Conservation (phyloP, 495 filamentous ascomycete species). For the Mytilinidion resinicola region DNA sequence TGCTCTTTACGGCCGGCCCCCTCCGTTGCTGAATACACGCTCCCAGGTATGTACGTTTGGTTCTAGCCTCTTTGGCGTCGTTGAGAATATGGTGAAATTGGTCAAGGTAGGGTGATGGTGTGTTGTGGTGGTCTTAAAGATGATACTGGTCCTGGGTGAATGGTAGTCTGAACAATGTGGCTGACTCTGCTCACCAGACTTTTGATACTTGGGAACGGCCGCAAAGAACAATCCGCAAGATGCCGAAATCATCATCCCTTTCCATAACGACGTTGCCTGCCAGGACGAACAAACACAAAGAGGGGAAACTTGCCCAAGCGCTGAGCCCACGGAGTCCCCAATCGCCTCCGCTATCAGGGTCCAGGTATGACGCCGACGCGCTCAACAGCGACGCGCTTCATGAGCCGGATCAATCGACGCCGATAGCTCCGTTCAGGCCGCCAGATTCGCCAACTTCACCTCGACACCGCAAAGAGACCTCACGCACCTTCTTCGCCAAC, state of each 20-base stretch:
- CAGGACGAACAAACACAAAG: conserved; percentile 6
- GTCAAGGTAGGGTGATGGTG: too few species aligned
- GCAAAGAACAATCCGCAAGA: conserved; percentile 19
- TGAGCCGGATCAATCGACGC: conserved; percentile 36
- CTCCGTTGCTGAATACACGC: conserved; percentile 4
- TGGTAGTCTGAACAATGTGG: neutral
- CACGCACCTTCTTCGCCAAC: conserved; percentile 52
- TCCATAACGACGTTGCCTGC: conserved; percentile 23
- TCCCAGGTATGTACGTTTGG: conserved; percentile 15
- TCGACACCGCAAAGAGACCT: conserved; percentile 47
- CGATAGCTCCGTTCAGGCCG: conserved; percentile 51
- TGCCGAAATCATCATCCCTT: conserved; percentile 30
- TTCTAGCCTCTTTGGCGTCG: too few species aligned
- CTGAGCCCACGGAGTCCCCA: conserved; percentile 20
- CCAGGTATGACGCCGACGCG: neutral
- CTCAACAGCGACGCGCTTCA: neutral
- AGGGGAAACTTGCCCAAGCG: conserved; percentile 9
- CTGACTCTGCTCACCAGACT: conserved; percentile 7
- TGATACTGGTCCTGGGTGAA: too few species aligned
- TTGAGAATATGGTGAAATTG: too few species aligned
- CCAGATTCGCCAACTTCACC: conserved; percentile 46
- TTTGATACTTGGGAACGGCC: conserved; percentile 11
- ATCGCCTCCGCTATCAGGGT: conserved; percentile 7
- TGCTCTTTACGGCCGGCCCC: conserved; percentile 1
- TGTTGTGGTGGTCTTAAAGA: too few species aligned